Percentiles rank a stretch among this genome's conserved stretches.
Evolutionary conservation across 1,284 basidiomycete genomes (phyloP).

Genomic region (Veloboletus limbatus): DNA sequence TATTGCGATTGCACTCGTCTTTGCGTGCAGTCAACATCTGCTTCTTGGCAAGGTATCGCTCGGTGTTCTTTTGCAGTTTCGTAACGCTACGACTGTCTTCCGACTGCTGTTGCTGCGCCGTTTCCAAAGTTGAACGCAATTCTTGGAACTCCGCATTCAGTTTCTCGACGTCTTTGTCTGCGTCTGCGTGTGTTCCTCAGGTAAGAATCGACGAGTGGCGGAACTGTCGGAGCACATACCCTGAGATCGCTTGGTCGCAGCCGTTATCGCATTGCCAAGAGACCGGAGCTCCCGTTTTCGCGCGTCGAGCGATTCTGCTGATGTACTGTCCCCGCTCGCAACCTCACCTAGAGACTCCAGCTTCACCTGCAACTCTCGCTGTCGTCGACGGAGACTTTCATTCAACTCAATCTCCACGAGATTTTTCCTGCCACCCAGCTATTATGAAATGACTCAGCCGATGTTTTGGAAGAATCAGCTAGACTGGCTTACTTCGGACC

Average conservation of each 20-base stretch:
- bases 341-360: conserved; percentile 73
- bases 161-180: conserved; percentile 71
- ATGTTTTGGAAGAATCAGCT: not conserved
- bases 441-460: conserved; percentile 5
- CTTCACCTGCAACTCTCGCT: conserved; percentile 75
- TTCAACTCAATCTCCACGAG: conserved; percentile 91
- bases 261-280: conserved; percentile 64
- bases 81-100: conserved; percentile 86
- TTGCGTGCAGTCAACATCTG: conserved; percentile 82
- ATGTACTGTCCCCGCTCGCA: conserved; percentile 56
- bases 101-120: conserved; percentile 74
- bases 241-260: conserved; percentile 59
- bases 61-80: conserved; percentile 91
- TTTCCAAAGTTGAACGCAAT: conserved; percentile 66
- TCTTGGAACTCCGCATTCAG: conserved; percentile 66
- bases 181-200: conserved; percentile 38
- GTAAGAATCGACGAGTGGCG: not conserved
- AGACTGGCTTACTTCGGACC: conserved; percentile 61
- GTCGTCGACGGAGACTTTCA: conserved; percentile 78
- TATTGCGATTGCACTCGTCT: conserved; percentile 91
- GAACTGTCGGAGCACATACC: conserved; percentile 43
- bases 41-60: conserved; percentile 90
- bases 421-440: conserved; percentile 81
- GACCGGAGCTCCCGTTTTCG: conserved; percentile 66
- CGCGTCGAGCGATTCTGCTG: conserved; percentile 65